Evolutionary conservation across 1,284 basidiomycete genomes (phyloP).

Genomic region (Tetrapyrgos nigripes): DNA sequence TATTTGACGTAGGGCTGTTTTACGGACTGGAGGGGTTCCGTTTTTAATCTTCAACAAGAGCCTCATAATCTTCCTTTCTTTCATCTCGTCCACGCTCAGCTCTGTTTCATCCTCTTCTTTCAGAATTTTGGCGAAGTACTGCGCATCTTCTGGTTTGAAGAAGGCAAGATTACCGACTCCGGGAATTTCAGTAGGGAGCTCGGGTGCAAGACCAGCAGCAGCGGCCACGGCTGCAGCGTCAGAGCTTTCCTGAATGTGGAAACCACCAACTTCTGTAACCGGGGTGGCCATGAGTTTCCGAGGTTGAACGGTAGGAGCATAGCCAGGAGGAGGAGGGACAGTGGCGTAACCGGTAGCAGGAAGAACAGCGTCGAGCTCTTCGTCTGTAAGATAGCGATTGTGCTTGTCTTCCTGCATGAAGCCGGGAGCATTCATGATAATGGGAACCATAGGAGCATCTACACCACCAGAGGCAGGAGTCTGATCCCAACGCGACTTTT

Average conservation of each 20-base stretch:
- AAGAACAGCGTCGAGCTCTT: slow-evolving; percentile 92
- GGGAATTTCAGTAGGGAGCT: slow-evolving; percentile 98
- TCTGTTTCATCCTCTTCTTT: slow-evolving; percentile 96
- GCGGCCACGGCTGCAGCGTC: slow-evolving; percentile 87
- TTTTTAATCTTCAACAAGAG: slow-evolving; percentile 99
- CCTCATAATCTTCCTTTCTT: slow-evolving; percentile 99
- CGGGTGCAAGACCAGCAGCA: slow-evolving; percentile 91
- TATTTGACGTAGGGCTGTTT: slow-evolving; percentile 97
- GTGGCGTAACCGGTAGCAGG: slow-evolving; percentile 90
- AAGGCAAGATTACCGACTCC: slow-evolving; percentile 97
- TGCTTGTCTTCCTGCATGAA: slow-evolving; percentile 91
- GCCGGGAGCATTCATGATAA: slow-evolving; percentile 87
- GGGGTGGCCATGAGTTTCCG: slow-evolving; percentile 81
- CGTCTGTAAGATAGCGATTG: slow-evolving; percentile 93
- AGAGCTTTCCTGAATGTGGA: slow-evolving; percentile 95
- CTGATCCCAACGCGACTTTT: slow-evolving; percentile 97
- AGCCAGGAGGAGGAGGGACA: slow-evolving; percentile 93
- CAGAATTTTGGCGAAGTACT: slow-evolving; percentile 97
- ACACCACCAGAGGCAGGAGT: slow-evolving; percentile 57
- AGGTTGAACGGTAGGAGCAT: slow-evolving; percentile 84
- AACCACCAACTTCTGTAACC: slow-evolving; percentile 80
- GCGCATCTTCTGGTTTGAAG: slow-evolving; percentile 98
- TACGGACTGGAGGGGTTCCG: slow-evolving; percentile 97
- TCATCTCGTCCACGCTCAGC: slow-evolving; percentile 96
- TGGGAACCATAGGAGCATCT: slow-evolving; percentile 71